Evolutionary conservation across 1,139 yeast genomes (phyloP).

Genomic region (Geotrichum macrosporum): DNA sequence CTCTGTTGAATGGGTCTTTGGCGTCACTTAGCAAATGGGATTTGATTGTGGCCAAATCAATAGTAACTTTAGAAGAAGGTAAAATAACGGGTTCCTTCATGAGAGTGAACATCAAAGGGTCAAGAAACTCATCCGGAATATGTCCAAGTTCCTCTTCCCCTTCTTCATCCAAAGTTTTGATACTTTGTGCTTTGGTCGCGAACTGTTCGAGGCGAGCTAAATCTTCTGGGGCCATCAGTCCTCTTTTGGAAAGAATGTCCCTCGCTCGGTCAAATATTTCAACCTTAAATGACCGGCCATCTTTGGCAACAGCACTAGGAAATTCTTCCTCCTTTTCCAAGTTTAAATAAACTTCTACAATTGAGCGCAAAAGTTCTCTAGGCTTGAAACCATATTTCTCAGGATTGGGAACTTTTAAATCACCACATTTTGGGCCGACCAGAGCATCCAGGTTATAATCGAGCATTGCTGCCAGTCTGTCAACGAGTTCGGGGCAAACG

Average conservation of each 20-base stretch:
- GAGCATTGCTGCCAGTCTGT: slow-evolving; percentile 90
- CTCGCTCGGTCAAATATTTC: slow-evolving; percentile 67
- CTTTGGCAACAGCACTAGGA: slow-evolving; percentile 77
- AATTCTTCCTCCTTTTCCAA: slow-evolving; percentile 62
- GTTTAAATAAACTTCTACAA: slow-evolving; percentile 73
- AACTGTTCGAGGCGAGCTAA: slow-evolving; percentile 52
- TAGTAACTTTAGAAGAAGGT: slow-evolving; percentile 77
- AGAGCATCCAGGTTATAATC: slow-evolving; percentile 83
- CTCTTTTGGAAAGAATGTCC: slow-evolving; percentile 54
- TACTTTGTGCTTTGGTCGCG: slow-evolving; percentile 58
- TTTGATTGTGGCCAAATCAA: slow-evolving; percentile 87
- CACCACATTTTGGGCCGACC: slow-evolving; percentile 93
- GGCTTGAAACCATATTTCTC: slow-evolving; percentile 84
- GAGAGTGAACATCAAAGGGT: slow-evolving; percentile 90
- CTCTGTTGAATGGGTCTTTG: slow-evolving; percentile 94
- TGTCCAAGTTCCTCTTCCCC: slow-evolving; percentile 90
- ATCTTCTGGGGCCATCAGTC: slow-evolving; percentile 51
- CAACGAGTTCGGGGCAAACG: slow-evolving; percentile 84
- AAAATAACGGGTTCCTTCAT: slow-evolving; percentile 95
- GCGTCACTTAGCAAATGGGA: slow-evolving; percentile 91
- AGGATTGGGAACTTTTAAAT: slow-evolving; percentile 79
- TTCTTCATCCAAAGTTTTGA: slow-evolving; percentile 56
- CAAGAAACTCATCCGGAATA: slow-evolving; percentile 92
- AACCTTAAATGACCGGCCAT: slow-evolving; percentile 76
- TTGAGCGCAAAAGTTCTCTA: slow-evolving; percentile 58